phyloP scores from a whole-genome alignment of 2,329 filamentous ascomycete genomes.

The Huntiella bhutanensis region DNA sequence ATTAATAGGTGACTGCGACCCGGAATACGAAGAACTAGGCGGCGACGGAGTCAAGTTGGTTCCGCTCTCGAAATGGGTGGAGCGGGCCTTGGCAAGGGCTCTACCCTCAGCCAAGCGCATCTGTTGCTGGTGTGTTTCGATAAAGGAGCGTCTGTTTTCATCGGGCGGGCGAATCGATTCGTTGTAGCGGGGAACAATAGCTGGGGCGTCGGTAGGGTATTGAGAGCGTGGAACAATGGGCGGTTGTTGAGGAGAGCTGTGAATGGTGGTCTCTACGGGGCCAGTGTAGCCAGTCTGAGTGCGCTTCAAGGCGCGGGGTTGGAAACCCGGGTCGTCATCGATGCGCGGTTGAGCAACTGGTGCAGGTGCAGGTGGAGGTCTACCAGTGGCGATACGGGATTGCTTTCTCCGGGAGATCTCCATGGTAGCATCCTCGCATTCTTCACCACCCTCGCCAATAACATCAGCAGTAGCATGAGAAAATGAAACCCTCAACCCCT shows the following conservation, averaged over 20 bases:
- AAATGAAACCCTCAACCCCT: slow-evolving; percentile 59
- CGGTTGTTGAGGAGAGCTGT: not conserved
- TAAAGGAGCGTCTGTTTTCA: slow-evolving; percentile 37
- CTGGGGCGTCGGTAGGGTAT: not conserved
- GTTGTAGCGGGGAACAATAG: slow-evolving; percentile 18
- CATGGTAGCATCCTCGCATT: slow-evolving; percentile 51
- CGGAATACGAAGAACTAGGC: slow-evolving; percentile 7
- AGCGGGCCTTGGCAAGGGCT: slow-evolving; percentile 33
- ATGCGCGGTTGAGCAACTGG: slow-evolving; percentile 4
- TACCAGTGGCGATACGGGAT: slow-evolving; percentile 17
- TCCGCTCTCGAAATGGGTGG: slow-evolving; percentile 1
- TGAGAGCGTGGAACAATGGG: slow-evolving; percentile 15
- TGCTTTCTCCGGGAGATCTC: slow-evolving; percentile 46
- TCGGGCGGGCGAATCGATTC: slow-evolving; percentile 25
- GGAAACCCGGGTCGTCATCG: slow-evolving; percentile 25
- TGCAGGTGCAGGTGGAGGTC: slow-evolving; percentile 6
- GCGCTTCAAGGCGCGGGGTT: slow-evolving; percentile 33
- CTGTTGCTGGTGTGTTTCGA: slow-evolving; percentile 38
- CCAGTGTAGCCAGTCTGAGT: slow-evolving; percentile 36
- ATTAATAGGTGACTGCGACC: slow-evolving; percentile 3
- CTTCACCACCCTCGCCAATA: slow-evolving; percentile 84
- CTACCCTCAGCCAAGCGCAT: slow-evolving; percentile 42
- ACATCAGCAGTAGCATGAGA: slow-evolving; percentile 49
- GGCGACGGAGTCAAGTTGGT: slow-evolving; percentile 7
- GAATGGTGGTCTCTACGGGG: not conserved